phyloP scores from a whole-genome alignment of 1,284 basidiomycete genomes.

The Pascua guehoae region DNA sequence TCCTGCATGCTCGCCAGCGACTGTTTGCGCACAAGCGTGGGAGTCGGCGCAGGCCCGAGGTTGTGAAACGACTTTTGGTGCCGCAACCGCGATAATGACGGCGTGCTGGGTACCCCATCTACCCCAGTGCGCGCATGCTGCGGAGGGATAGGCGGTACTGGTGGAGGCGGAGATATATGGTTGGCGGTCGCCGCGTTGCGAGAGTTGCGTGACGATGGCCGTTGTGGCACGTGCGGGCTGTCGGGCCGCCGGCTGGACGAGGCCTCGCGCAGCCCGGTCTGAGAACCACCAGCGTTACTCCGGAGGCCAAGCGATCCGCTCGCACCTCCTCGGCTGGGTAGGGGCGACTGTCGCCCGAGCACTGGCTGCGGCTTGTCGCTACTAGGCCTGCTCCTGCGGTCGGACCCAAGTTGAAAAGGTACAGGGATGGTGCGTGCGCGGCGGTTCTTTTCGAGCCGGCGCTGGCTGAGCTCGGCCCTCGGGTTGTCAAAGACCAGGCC shows the following conservation, averaged over 20 bases:
- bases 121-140: not conserved
- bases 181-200: not conserved
- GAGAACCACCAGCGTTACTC: not conserved
- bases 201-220: not conserved
- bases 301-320: not conserved
- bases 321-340: not conserved
- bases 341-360: not conserved
- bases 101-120: slow-evolving; percentile 5
- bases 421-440: slow-evolving; percentile 19
- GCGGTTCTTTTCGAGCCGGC: slow-evolving; percentile 27
- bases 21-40: slow-evolving; percentile 38
- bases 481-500: slow-evolving; percentile 45
- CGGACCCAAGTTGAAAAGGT: slow-evolving; percentile 15
- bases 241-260: slow-evolving; percentile 1
- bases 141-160: slow-evolving; percentile 11
- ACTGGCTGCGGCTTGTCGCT: not conserved
- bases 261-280: not conserved
- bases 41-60: slow-evolving; percentile 23
- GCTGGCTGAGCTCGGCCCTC: slow-evolving; percentile 34
- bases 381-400: slow-evolving; percentile 6
- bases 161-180: slow-evolving; percentile 11
- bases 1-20: slow-evolving; percentile 41
- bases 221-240: slow-evolving; percentile 3
- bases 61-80: slow-evolving; percentile 45
- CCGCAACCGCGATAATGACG: slow-evolving; percentile 27